These are phyloP conservation scores for Colletotrichum neosansevieriae DNA, from an alignment of 2,329 filamentous ascomycete species.

Conservation along the genomic window DNA sequence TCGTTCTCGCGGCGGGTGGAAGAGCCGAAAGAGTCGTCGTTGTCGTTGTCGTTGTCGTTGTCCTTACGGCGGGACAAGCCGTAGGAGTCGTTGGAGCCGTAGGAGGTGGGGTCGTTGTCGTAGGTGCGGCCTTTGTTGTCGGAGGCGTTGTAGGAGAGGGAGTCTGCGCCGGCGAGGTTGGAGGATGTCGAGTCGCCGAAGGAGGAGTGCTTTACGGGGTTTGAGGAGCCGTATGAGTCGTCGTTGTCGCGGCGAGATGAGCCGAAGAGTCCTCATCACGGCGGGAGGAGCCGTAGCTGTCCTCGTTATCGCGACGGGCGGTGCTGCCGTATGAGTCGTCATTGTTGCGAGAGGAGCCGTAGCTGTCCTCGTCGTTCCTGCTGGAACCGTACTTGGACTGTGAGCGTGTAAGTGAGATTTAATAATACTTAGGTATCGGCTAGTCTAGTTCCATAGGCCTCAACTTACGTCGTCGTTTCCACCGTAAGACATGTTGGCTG, in stretches of 20 bases:
- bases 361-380: slow-evolving; percentile 39
- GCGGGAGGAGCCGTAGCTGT: slow-evolving; percentile 22
- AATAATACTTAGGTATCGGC: too few relatives aligned
- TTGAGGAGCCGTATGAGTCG: slow-evolving; percentile 40
- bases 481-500: slow-evolving; percentile 60
- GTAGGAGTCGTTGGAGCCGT: slow-evolving; percentile 40
- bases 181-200: slow-evolving; percentile 30
- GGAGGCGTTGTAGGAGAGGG: slow-evolving; percentile 42
- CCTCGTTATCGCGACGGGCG: slow-evolving; percentile 5
- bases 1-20: slow-evolving; percentile 41
- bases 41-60: background rate
- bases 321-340: slow-evolving; percentile 37
- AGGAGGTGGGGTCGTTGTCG: slow-evolving; percentile 31
- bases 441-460: background rate
- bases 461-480: slow-evolving; percentile 54
- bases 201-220: slow-evolving; percentile 18
- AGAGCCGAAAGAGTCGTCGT: slow-evolving; percentile 27
- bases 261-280: slow-evolving; percentile 14
- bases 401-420: slow-evolving; percentile 18
- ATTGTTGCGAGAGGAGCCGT: slow-evolving; percentile 37
- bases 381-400: slow-evolving; percentile 38
- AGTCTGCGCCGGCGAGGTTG: slow-evolving; percentile 40
- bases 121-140: slow-evolving; percentile 40
- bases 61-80: slow-evolving; percentile 35
- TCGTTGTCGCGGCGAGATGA: slow-evolving; percentile 41